Evolutionary conservation across 2,329 filamentous ascomycete genomes (phyloP).

Genomic region (Davidsoniella eucalypti): DNA sequence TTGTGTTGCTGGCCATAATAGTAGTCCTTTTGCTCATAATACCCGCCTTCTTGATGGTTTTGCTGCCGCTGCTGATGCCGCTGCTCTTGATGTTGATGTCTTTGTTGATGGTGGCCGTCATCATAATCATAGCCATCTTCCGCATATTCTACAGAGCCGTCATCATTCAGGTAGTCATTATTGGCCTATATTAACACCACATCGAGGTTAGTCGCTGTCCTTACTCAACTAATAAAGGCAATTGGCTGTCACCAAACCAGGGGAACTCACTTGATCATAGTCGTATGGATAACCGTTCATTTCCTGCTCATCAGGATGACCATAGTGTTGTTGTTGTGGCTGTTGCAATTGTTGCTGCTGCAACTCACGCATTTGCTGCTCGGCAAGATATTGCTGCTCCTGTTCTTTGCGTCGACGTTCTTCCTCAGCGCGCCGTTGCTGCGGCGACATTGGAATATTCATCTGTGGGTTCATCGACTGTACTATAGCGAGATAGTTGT

Average conservation of each 20-base stretch:
- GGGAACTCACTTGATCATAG: constrained; percentile 32
- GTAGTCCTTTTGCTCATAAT: constrained; percentile 8
- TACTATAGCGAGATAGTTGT: constrained; percentile 94
- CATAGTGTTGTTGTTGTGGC: constrained; percentile 19
- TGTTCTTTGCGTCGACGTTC: constrained; percentile 34
- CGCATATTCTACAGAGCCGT: constrained; percentile 27
- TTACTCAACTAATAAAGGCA: too few relatives aligned
- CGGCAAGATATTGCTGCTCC: constrained; percentile 31
- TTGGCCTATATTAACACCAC: constrained; percentile 22
- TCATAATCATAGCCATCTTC: constrained; percentile 36
- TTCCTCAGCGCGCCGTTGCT: constrained; percentile 47
- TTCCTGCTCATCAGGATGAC: constrained; percentile 22
- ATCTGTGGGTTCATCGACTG: constrained; percentile 97
- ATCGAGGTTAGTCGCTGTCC: not conserved
- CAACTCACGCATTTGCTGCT: constrained; percentile 27
- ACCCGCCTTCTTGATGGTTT: not conserved
- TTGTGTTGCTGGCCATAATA: constrained; percentile 2
- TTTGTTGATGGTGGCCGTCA: constrained; percentile 5
- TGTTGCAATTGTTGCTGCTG: constrained; percentile 27
- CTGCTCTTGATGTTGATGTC: not conserved
- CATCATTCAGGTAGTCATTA: constrained; percentile 30
- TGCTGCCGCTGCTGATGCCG: constrained; percentile 1
- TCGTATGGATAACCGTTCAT: constrained; percentile 35
- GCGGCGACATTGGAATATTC: constrained; percentile 70
- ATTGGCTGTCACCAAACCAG: not conserved